Percentiles rank a stretch among this genome's conserved stretches.
Evolutionary conservation across 192 early-diverging fungal species (phyloP).

Genomic region (Geosiphon pyriformis): DNA sequence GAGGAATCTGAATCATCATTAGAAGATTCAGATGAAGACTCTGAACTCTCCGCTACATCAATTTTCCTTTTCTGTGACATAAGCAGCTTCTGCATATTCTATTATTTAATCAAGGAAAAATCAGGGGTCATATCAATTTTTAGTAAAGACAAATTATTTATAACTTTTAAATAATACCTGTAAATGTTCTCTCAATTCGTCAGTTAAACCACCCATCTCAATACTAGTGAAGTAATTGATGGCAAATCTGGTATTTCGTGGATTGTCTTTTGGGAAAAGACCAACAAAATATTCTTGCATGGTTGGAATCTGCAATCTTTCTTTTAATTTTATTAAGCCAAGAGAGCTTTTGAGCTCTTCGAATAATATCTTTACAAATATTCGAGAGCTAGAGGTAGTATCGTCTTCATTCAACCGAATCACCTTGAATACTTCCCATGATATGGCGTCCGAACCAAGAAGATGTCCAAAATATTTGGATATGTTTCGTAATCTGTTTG

Average conservation of each 20-base stretch:
- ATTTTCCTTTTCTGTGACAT: conserved; percentile 8
- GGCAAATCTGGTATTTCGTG: conserved; percentile 85
- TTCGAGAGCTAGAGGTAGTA: conserved; percentile 94
- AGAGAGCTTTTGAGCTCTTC: conserved; percentile 80
- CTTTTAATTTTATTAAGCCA: conserved; percentile 74
- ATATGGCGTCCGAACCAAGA: conserved; percentile 75
- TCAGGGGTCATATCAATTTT: background rate
- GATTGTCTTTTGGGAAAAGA: conserved; percentile 87
- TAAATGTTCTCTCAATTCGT: conserved; percentile 85
- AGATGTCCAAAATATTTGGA: conserved; percentile 89
- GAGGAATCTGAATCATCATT: background rate
- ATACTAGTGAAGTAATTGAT: conserved; percentile 98
- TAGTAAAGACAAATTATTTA: background rate
- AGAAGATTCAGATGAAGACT: conserved; percentile 11
- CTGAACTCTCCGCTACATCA: background rate
- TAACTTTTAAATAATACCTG: conserved; percentile 4
- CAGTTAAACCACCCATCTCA: conserved; percentile 85
- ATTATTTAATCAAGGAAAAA: background rate
- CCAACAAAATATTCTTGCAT: conserved; percentile 74
- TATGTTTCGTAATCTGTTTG: conserved; percentile 88
- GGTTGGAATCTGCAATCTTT: conserved; percentile 60
- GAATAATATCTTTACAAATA: conserved; percentile 94
- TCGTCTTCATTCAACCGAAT: conserved; percentile 88
- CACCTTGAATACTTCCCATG: conserved; percentile 74
- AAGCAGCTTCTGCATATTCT: conserved; percentile 14